Conservation (phyloP, 2,329 filamentous ascomycete genomes). For the Hypoxylon sp. region DNA sequence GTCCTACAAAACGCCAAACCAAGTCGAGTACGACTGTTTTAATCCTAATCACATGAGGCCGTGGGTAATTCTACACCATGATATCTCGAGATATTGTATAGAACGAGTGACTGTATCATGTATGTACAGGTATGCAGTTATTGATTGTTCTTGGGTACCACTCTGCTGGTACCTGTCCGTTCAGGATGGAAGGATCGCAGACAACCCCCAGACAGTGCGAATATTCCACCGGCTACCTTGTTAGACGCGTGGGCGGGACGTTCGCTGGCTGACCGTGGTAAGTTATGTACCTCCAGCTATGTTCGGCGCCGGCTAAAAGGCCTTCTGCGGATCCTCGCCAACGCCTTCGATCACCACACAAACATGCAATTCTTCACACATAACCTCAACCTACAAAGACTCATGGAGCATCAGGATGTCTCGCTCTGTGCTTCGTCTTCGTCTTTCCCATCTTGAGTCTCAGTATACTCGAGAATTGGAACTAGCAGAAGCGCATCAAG, state of each 20-base stretch:
- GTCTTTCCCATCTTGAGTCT: constrained; percentile 3
- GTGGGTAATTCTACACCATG: not conserved
- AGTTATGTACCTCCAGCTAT: not conserved
- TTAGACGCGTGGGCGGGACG: not conserved
- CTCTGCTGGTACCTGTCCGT: constrained; percentile 19
- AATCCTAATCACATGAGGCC: not conserved
- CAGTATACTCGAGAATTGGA: not conserved
- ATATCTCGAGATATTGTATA: not conserved
- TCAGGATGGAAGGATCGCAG: constrained; percentile 35
- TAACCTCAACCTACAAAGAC: not conserved
- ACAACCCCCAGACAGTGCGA: constrained; percentile 22
- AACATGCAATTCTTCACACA: constrained; percentile 7
- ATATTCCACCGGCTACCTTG: constrained; percentile 7
- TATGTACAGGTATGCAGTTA: constrained; percentile 4
- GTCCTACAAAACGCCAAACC: constrained; percentile 20
- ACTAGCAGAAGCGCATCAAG: constrained; percentile 3
- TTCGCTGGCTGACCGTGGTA: constrained; percentile 19
- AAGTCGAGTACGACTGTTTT: constrained; percentile 3
- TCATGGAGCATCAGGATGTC: not conserved
- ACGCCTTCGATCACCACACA: constrained; percentile 9
- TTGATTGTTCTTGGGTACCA: constrained; percentile 14
- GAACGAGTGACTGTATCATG: not conserved
- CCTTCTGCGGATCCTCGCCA: constrained; percentile 29
- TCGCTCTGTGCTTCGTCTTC: constrained; percentile 3
- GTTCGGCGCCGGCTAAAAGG: constrained; percentile 35